Conservation (phyloP, 305 asterid species). For the Galium porrigens region DNA sequence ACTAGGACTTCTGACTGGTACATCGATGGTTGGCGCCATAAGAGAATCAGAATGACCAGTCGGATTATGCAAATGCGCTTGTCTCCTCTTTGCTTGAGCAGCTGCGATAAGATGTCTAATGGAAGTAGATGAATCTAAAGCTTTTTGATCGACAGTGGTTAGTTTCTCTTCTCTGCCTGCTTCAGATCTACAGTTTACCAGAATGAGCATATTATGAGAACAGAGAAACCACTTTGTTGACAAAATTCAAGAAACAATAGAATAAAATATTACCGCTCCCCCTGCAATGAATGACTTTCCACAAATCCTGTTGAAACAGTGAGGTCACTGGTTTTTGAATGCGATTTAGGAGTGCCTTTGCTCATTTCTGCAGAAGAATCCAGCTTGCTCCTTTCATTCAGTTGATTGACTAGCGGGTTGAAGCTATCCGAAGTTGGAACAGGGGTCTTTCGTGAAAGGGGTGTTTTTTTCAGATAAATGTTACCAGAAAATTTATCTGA, state of each 20-base stretch:
- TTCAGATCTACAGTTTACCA: slow-evolving; percentile 41
- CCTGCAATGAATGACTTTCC: slow-evolving; percentile 24
- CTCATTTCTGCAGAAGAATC: slow-evolving; percentile 37
- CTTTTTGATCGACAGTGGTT: slow-evolving; percentile 31
- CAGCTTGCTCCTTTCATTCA: slow-evolving; percentile 39
- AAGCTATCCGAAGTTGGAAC: slow-evolving; percentile 26
- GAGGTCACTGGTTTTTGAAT: slow-evolving; percentile 26
- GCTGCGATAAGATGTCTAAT: slow-evolving; percentile 79
- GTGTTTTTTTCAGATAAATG: slow-evolving; percentile 28
- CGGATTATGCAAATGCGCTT: slow-evolving; percentile 41
- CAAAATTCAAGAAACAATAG: neutral
- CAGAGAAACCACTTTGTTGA: neutral
- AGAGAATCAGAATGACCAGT: slow-evolving; percentile 29
- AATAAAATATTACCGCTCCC: slow-evolving; percentile 42
- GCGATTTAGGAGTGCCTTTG: slow-evolving; percentile 38
- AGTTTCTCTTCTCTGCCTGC: slow-evolving; percentile 28
- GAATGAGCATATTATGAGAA: slow-evolving; percentile 18
- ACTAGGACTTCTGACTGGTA: slow-evolving; percentile 32
- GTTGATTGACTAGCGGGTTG: slow-evolving; percentile 29
- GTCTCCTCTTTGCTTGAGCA: slow-evolving; percentile 69
- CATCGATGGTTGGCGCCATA: slow-evolving; percentile 33
- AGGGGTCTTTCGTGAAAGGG: slow-evolving; percentile 22
- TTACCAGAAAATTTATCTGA: slow-evolving; percentile 27
- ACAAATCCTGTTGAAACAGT: slow-evolving; percentile 26
- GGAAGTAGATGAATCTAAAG: slow-evolving; percentile 38